A percentile compares a stretch with the other conserved stretches of the same genome.
Evolutionary conservation across 1,284 basidiomycete genomes (phyloP).

Genomic region (Cystobasidium sp.): DNA sequence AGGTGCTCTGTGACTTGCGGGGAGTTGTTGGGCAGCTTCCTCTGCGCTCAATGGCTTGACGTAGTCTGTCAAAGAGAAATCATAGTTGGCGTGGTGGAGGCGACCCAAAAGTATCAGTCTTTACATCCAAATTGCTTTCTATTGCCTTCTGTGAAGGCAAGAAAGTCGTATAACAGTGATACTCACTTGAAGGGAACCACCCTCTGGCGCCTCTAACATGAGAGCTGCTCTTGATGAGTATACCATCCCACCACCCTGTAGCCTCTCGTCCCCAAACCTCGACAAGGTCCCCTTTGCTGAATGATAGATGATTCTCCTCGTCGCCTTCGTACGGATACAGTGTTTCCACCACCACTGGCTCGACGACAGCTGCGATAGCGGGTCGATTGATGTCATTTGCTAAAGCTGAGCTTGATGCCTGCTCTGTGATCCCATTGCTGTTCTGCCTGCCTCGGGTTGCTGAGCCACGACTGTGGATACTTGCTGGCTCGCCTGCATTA

Average conservation of each 20-base stretch:
- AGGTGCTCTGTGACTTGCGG: constrained; percentile 4
- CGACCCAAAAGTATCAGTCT: too few relatives aligned
- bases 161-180: background rate
- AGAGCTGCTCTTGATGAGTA: constrained; percentile 64
- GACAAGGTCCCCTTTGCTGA: constrained; percentile 83
- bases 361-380: constrained; percentile 59
- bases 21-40: constrained; percentile 1
- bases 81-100: too few relatives aligned
- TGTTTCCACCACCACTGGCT: constrained; percentile 68
- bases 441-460: too few relatives aligned
- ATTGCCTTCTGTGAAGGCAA: background rate
- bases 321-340: constrained; percentile 89
- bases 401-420: background rate
- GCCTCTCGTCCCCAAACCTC: constrained; percentile 90
- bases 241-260: constrained; percentile 98
- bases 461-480: too few relatives aligned
- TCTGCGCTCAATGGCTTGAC: constrained; percentile 12
- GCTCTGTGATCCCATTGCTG: background rate
- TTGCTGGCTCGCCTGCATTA: too few relatives aligned
- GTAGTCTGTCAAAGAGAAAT: background rate
- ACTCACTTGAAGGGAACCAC: constrained; percentile 97
- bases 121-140: too few relatives aligned
- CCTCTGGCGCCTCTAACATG: constrained; percentile 67
- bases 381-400: background rate
- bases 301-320: constrained; percentile 85